These are phyloP conservation scores for Escallonia rubra DNA, from an alignment of 129 eudicot species.

Conservation along the genomic window DNA sequence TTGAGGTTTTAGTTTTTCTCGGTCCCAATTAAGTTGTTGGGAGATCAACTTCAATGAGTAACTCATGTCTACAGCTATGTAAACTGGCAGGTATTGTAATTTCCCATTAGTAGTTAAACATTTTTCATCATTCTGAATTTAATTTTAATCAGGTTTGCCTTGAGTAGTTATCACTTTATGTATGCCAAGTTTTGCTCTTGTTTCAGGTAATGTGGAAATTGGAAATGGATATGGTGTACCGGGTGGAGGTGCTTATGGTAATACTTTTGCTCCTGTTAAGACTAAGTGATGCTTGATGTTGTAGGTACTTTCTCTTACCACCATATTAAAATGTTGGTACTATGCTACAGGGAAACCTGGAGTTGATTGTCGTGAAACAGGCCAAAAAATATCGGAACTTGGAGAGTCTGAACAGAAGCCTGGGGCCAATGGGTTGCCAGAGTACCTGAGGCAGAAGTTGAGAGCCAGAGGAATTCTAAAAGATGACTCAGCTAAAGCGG, in stretches of 20 bases:
- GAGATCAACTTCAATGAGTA: too few species aligned
- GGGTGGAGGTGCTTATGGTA: conserved; percentile 87
- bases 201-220: conserved; percentile 67
- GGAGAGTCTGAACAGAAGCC: conserved; percentile 41
- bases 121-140: too few species aligned
- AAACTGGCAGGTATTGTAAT: too few species aligned
- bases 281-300: neutral
- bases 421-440: conserved; percentile 57
- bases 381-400: conserved; percentile 28
- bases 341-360: conserved; percentile 22
- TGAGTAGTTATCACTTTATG: too few species aligned
- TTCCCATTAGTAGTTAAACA: too few species aligned
- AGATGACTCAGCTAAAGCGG: conserved; percentile 37
- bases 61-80: too few species aligned
- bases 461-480: conserved; percentile 90
- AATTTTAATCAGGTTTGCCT: too few species aligned
- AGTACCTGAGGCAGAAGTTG: conserved; percentile 81
- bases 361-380: conserved; percentile 28
- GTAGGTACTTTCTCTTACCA: too few species aligned
- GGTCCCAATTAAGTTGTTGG: too few species aligned
- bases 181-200: neutral
- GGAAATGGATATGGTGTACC: conserved; percentile 99
- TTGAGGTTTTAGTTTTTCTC: too few species aligned
- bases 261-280: conserved; percentile 45
- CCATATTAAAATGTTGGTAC: conserved; percentile 6